Base-by-base conservation (phyloP, 371 early-diverging fungal species). In the Rhizopus microsporus region DNA sequence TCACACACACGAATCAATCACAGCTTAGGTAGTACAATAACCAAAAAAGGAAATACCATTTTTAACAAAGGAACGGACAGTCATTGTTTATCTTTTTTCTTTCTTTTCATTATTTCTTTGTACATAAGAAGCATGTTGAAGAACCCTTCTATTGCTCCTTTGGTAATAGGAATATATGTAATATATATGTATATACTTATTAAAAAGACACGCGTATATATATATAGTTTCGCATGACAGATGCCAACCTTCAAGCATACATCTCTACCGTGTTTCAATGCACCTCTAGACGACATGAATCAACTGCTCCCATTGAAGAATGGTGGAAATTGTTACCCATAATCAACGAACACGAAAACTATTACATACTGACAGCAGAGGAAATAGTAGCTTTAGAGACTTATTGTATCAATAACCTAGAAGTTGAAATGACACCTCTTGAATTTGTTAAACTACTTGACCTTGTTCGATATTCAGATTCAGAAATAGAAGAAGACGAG, bases 371-470 rank as follows among this genome's bases (percentile, higher is more conserved):
- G 3, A 68, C 55, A 12, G 15, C 50, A 9, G 48, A 54, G n/a
- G 55, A 68, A 55, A 54, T 54, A 13, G 33, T 13, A 9, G 56
- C 55, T 4, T 33, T 68, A 5, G 38, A 57, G 33, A 48, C 62
- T n/a, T 65, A 59, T 33, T 63, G 62, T 45, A 38, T 38, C 7
- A 32, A 17, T 7, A 62, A 66, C 35, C 37, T 12, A 17, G 58
- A 69, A 29, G 10, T 63, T 8, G 63, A 67, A 57, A 62, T 66
- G 63, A 55, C 56, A 13, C 70, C 67, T 6, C 51, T 60, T 15
- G 67, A 69, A 23, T 60, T 69, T 35, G 29, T 52, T 6, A 38
- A 54, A 6, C 32, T 65, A 38, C 12, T 59, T 37, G 17, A 39
- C 32, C n/a, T 48, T 4, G 17, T 57, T 16, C 33, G 57, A 32